Conservation (phyloP, 1,139 yeast species). For the Magnusiomyces clavatus region DNA sequence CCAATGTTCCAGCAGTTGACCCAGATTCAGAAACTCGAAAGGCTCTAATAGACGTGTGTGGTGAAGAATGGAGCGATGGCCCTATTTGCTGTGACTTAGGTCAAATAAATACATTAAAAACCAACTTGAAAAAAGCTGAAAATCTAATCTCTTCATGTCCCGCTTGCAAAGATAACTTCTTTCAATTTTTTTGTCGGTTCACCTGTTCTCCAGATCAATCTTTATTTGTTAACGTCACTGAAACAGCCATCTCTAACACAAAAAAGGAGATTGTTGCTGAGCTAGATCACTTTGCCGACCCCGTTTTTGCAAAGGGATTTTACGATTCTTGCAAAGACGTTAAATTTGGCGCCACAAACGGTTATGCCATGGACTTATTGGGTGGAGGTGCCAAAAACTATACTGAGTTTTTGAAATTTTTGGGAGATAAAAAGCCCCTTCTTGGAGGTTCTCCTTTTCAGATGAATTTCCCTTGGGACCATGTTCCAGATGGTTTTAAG, state of each 20-base stretch:
- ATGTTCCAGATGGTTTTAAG: constrained; percentile 26
- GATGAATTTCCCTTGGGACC: constrained; percentile 60
- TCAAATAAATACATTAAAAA: constrained; percentile 39
- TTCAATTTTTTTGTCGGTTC: constrained; percentile 77
- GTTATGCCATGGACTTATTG: constrained; percentile 91
- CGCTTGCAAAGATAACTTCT: constrained; percentile 83
- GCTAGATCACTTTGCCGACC: constrained; percentile 54
- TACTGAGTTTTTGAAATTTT: constrained; percentile 65
- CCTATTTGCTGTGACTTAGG: constrained; percentile 48
- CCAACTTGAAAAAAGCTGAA: constrained; percentile 64
- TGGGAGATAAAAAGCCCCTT: constrained; percentile 90
- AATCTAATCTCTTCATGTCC: constrained; percentile 86
- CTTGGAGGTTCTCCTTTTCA: constrained; percentile 96
- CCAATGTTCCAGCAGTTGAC: constrained; percentile 40
- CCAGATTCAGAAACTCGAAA: constrained; percentile 42
- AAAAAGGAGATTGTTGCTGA: constrained; percentile 62
- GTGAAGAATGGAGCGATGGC: constrained; percentile 45
- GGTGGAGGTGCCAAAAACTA: constrained; percentile 91
- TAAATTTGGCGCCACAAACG: constrained; percentile 90
- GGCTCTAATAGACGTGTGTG: constrained; percentile 58
- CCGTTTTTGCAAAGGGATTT: constrained; percentile 52
- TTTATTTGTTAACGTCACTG: constrained; percentile 58
- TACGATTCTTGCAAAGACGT: constrained; percentile 83
- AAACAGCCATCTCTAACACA: constrained; percentile 46
- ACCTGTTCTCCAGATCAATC: constrained; percentile 88